Evolutionary conservation across 1,284 basidiomycete genomes (phyloP).

Genomic region (Boletus holoroseus): DNA sequence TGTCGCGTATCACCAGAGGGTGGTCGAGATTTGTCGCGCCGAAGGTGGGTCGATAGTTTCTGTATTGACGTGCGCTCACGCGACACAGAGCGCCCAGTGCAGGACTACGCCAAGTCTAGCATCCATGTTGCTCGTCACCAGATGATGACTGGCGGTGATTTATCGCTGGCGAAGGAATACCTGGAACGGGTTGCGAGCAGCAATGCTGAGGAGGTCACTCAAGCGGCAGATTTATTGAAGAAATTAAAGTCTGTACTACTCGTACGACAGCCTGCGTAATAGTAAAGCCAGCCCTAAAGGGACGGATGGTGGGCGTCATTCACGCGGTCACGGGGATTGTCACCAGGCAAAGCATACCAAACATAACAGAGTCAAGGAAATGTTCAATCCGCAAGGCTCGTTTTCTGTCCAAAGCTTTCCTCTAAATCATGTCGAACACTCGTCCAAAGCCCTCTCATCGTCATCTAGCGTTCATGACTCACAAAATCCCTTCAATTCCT

Average conservation of each 20-base stretch:
- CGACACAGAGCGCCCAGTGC: slow-evolving; percentile 53
- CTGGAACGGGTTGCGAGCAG: slow-evolving; percentile 68
- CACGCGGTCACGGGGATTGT: slow-evolving; percentile 42
- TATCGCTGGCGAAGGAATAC: slow-evolving; percentile 58
- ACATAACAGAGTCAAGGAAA: slow-evolving; percentile 52
- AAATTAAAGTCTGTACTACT: slow-evolving; percentile 39
- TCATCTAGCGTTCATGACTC: slow-evolving; percentile 7
- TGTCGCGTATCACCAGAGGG: slow-evolving; percentile 63
- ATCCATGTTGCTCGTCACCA: slow-evolving; percentile 78
- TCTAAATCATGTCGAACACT: slow-evolving; percentile 17
- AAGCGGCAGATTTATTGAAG: slow-evolving; percentile 61
- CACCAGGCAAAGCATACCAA: slow-evolving; percentile 44
- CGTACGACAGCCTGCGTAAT: slow-evolving; percentile 14
- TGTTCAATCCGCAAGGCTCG: slow-evolving; percentile 48
- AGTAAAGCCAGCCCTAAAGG: slow-evolving; percentile 38
- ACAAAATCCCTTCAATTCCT: slow-evolving; percentile 19
- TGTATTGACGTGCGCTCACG: slow-evolving; percentile 12
- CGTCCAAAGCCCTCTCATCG: not conserved
- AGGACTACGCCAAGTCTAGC: slow-evolving; percentile 75
- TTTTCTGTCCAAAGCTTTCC: slow-evolving; percentile 35
- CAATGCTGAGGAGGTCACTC: slow-evolving; percentile 68
- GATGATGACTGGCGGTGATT: slow-evolving; percentile 55
- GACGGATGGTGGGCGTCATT: slow-evolving; percentile 13
- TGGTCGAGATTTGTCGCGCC: slow-evolving; percentile 70
- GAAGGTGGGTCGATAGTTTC: slow-evolving; percentile 34